These are phyloP conservation scores for Cyberlindnera xylosilytica DNA, from an alignment of 805 yeast genomes.

Conservation along the genomic window DNA sequence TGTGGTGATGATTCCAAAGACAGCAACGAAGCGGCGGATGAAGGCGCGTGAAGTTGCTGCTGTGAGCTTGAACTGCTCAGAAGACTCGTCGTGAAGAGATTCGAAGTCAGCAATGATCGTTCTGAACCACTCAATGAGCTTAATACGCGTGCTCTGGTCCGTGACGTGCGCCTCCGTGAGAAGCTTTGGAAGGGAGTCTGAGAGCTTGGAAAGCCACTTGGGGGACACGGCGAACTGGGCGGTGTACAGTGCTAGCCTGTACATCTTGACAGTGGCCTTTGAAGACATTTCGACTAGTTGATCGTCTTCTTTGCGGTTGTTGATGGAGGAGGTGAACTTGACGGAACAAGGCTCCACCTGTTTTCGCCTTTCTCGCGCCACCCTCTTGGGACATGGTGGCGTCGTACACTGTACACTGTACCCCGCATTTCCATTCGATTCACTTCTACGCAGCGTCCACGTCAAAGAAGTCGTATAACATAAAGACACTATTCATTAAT, in stretches of 20 bases:
- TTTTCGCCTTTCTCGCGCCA: too few species aligned
- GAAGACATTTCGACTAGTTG: not conserved
- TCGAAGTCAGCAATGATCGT: constrained; percentile 11
- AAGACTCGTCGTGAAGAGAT: not conserved
- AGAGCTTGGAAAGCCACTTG: constrained; percentile 3
- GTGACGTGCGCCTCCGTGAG: constrained; percentile 9
- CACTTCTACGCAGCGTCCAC: too few species aligned
- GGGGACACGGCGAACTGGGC: constrained; percentile 15
- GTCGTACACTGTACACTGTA: too few species aligned
- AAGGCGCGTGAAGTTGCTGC: constrained; percentile 10
- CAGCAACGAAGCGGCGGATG: constrained; percentile 8
- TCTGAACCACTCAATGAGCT: constrained; percentile 7
- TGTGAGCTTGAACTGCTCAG: not conserved
- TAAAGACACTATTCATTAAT: too few species aligned
- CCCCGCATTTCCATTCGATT: too few species aligned
- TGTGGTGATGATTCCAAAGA: constrained; percentile 11
- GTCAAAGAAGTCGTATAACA: too few species aligned
- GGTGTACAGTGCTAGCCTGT: constrained; percentile 9
- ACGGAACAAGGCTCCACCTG: too few species aligned
- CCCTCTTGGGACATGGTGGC: too few species aligned
- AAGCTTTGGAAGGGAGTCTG: constrained; percentile 12
- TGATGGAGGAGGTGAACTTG: too few species aligned
- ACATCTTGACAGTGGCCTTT: constrained; percentile 4
- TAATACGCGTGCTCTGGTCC: constrained; percentile 8
- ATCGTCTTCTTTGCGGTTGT: too few species aligned